These are phyloP conservation scores for Pythium myriotylum DNA, from an alignment of 352 stramenopile species.

Conservation along the genomic window DNA sequence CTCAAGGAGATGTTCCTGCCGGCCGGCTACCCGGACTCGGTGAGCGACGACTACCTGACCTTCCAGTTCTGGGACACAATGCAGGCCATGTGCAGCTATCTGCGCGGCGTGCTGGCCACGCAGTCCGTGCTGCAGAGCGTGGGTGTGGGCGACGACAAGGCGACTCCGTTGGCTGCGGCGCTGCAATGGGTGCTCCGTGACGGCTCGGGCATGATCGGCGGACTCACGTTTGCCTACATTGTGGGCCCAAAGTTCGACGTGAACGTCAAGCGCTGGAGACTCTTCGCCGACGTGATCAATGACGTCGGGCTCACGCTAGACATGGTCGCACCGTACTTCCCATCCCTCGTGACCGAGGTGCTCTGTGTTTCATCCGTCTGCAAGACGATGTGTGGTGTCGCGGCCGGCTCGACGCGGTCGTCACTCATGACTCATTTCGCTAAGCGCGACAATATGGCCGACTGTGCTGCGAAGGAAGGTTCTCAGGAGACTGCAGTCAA, in stretches of 20 bases:
- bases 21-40: constrained; percentile 80
- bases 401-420: constrained; percentile 92
- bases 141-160: constrained; percentile 90
- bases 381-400: constrained; percentile 96
- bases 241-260: constrained; percentile 91
- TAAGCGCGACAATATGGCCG: constrained; percentile 85
- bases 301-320: constrained; percentile 93
- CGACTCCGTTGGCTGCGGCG: constrained; percentile 70
- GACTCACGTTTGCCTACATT: constrained; percentile 93
- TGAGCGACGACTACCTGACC: constrained; percentile 90
- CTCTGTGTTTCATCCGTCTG: constrained; percentile 89
- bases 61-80: constrained; percentile 97
- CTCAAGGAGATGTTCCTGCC: constrained; percentile 88
- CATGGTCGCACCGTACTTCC: constrained; percentile 78
- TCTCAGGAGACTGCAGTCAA: constrained; percentile 96
- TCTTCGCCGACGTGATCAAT: constrained; percentile 97
- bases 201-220: constrained; percentile 87
- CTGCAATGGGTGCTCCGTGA: constrained; percentile 80
- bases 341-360: constrained; percentile 64
- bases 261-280: constrained; percentile 95
- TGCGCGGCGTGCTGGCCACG: constrained; percentile 92
- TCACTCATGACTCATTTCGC: constrained; percentile 92
- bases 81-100: constrained; percentile 95
- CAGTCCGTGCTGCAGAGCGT: constrained; percentile 93
- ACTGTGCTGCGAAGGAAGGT: constrained; percentile 95